phyloP scores from a whole-genome alignment of 1,284 basidiomycete species.

The Vanrija humicola region DNA sequence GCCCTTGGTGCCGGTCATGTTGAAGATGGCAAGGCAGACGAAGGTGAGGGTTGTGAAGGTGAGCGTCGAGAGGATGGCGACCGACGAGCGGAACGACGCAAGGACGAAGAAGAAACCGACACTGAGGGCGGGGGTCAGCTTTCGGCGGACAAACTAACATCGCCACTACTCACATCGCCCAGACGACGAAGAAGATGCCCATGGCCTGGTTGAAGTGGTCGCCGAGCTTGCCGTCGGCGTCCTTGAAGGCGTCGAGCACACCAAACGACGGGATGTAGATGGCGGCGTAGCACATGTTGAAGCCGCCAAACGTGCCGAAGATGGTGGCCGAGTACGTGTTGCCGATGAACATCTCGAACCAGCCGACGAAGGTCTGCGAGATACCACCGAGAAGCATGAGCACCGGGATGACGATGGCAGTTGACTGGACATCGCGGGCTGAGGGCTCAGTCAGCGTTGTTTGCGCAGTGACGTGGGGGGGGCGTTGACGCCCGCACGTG shows the following conservation, averaged over 20 bases:
- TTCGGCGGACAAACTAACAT: too few species aligned
- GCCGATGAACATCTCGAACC: constrained; percentile 24
- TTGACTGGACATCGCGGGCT: constrained; percentile 10
- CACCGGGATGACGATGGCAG: constrained; percentile 7
- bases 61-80: constrained; percentile 16
- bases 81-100: constrained; percentile 17
- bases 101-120: constrained; percentile 14
- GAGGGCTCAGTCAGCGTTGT: constrained; percentile 20
- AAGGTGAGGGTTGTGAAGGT: constrained; percentile 9
- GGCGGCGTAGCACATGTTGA: constrained; percentile 11
- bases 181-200: constrained; percentile 13
- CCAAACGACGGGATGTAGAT: constrained; percentile 12
- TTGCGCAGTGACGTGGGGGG: too few species aligned
- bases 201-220: constrained; percentile 13
- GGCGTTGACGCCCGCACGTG: too few species aligned
- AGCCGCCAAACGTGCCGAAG: constrained; percentile 17
- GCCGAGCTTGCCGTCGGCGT: constrained; percentile 15
- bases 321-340: constrained; percentile 21
- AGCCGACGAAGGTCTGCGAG: constrained; percentile 17
- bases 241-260: constrained; percentile 7
- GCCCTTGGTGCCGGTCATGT: neutral
- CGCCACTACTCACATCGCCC: constrained; percentile 1
- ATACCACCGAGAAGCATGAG: constrained; percentile 16
- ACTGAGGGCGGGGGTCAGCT: neutral
- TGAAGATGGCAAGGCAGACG: constrained; percentile 2